Evolutionary conservation across 192 early-diverging fungal species (phyloP).

Genomic region (Mortierella claussenii): DNA sequence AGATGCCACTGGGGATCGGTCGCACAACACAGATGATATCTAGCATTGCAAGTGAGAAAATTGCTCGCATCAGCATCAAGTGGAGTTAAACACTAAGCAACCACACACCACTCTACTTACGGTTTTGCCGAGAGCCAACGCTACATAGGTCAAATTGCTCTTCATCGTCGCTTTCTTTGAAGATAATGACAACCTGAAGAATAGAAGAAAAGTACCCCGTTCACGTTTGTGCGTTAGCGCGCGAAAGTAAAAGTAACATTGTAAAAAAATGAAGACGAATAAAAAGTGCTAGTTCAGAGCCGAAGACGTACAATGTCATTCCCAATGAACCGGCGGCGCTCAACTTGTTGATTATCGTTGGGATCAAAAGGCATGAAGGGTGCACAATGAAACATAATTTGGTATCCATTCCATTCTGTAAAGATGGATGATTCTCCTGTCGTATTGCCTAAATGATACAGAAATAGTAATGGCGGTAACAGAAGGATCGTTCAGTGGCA

Average conservation of each 20-base stretch:
- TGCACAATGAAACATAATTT: slow-evolving; percentile 83
- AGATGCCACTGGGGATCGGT: slow-evolving; percentile 12
- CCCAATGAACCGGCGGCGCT: slow-evolving; percentile 77
- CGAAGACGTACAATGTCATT: slow-evolving; percentile 78
- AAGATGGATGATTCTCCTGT: slow-evolving; percentile 76
- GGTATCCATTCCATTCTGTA: slow-evolving; percentile 76
- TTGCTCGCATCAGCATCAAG: too few relatives aligned
- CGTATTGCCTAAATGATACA: slow-evolving; percentile 70
- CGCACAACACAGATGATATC: slow-evolving; percentile 43
- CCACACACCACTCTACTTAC: slow-evolving; percentile 9
- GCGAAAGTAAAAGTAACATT: neutral
- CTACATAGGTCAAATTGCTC: slow-evolving; percentile 36
- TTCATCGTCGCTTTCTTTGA: slow-evolving; percentile 46
- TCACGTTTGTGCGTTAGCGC: too few relatives aligned
- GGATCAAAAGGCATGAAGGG: slow-evolving; percentile 69
- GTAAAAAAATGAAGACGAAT: neutral
- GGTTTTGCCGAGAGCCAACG: slow-evolving; percentile 48
- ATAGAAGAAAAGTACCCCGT: too few relatives aligned
- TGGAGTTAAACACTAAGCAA: neutral
- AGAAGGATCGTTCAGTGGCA: too few relatives aligned
- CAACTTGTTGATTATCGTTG: slow-evolving; percentile 71
- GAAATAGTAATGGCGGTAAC: too few relatives aligned
- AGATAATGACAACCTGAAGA: slow-evolving; percentile 36
- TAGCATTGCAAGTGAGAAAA: slow-evolving; percentile 5
- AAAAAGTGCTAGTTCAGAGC: slow-evolving; percentile 52